Base-by-base conservation (phyloP, 2,329 filamentous ascomycete species). In the Venturia effusa region DNA sequence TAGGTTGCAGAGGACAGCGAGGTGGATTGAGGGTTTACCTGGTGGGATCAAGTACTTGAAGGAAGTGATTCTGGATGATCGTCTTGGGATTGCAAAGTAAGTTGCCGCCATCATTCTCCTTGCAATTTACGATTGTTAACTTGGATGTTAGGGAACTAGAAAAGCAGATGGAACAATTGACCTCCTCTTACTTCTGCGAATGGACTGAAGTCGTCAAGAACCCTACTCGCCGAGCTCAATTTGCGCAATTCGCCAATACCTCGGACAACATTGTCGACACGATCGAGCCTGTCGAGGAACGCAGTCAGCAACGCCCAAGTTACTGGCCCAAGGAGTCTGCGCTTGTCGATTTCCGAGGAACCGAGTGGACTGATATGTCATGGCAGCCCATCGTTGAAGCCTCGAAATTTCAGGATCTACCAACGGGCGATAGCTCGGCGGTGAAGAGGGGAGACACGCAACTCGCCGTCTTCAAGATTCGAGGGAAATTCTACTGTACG, bases 361-460 rank as follows among this genome's bases (percentile, higher is more conserved):
- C 80, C 71, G 69, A 84, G 76, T 82, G 92, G 90, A 84, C 81
- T 78, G 57, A 79, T n/a, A 79, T 89, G 7, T 77, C 83, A 1
- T 96, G 92, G 92, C 88, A 94, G 74, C 89, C 90, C 10, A 82
- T 96, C 41, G 82, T 95, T 64, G 81, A 85, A 68, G 82, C 86
- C 0, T 78, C 80, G 10, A 83, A 91, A 72, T 94, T 96, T 76
- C 80, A 81, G 59, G 83, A 86, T 65, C 75, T 83, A 1, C 84
- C 87, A 2, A 90, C 88, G 37, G 89, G 88, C 39, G 87, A 90
- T 64, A 88, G 85, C 11, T 86, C 89, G 4, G 87, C 87, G 37
- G 79, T 96, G 75, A 94, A 94, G 79, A 84, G 90, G 51, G 90
- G 91, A 55, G 91, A 96, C 74, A 96, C 91, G 0, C 92, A 96